Conservation (phyloP, 352 stramenopile genomes). For the Globisporangium apiculatum region DNA sequence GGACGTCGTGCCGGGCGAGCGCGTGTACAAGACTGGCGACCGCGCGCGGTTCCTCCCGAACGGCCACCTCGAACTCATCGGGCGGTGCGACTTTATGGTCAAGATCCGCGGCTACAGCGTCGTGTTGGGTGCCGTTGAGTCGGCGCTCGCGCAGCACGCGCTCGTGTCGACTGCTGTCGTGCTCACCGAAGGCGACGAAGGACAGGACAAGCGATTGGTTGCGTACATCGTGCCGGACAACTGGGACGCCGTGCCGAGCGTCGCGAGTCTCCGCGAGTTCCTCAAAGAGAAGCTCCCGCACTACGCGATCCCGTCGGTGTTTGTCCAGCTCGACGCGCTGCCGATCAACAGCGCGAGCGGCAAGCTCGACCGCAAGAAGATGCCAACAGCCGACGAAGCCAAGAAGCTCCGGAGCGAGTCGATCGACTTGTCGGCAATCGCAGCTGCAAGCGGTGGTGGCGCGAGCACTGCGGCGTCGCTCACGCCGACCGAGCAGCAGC, state of each 20-base stretch:
- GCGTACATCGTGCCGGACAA: constrained; percentile 87
- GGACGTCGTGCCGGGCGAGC: constrained; percentile 53
- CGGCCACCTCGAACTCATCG: constrained; percentile 89
- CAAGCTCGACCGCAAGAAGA: constrained; percentile 87
- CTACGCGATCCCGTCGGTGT: constrained; percentile 78
- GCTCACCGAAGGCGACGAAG: constrained; percentile 80
- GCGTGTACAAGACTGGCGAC: constrained; percentile 91
- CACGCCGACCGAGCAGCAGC: constrained; percentile 48
- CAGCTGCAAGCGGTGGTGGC: neutral
- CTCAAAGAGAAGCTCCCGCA: constrained; percentile 72
- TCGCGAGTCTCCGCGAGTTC: constrained; percentile 54
- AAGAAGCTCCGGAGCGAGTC: constrained; percentile 63
- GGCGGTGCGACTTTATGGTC: constrained; percentile 94
- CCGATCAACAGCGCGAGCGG: constrained; percentile 84
- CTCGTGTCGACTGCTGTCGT: constrained; percentile 87
- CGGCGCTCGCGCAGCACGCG: constrained; percentile 80
- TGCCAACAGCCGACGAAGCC: constrained; percentile 63
- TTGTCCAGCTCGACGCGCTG: constrained; percentile 76
- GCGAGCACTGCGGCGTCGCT: constrained; percentile 37
- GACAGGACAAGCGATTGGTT: constrained; percentile 88
- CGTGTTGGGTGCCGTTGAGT: constrained; percentile 88
- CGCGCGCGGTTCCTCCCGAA: constrained; percentile 86
- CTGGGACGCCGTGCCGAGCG: constrained; percentile 58
- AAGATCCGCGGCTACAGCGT: constrained; percentile 95
- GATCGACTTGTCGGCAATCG: constrained; percentile 41